Percentiles rank a stretch among this genome's conserved stretches.
phyloP scores from a whole-genome alignment of 2,329 filamentous ascomycete species.

The Exophiala dermatitidis region DNA sequence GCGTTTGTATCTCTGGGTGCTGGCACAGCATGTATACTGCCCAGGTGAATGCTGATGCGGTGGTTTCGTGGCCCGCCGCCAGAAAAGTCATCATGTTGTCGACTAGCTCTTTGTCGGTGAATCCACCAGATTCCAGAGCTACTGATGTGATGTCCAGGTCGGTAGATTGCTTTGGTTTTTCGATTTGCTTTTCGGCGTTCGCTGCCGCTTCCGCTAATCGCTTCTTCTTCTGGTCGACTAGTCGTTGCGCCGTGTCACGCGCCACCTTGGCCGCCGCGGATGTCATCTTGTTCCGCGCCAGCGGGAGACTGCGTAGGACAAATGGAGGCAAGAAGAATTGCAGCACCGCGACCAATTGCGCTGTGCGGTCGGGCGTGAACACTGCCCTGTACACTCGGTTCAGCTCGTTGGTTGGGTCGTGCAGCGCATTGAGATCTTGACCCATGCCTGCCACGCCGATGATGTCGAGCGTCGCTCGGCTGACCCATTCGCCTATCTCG shows the following conservation, averaged over 20 bases:
- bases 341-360: slow-evolving; percentile 52
- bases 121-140: slow-evolving; percentile 66
- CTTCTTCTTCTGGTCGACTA: slow-evolving; percentile 64
- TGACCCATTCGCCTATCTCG: slow-evolving; percentile 57
- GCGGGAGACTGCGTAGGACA: slow-evolving; percentile 57
- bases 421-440: slow-evolving; percentile 60
- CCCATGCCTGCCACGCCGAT: slow-evolving; percentile 67
- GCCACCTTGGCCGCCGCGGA: slow-evolving; percentile 51
- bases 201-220: slow-evolving; percentile 37
- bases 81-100: slow-evolving; percentile 90
- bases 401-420: slow-evolving; percentile 54
- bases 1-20: slow-evolving; percentile 27
- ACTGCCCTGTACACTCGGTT: slow-evolving; percentile 51
- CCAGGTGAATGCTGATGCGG: slow-evolving; percentile 29
- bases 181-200: no score
- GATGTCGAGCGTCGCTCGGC: slow-evolving; percentile 65
- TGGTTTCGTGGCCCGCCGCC: slow-evolving; percentile 50
- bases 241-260: slow-evolving; percentile 57
- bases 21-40: slow-evolving; percentile 28
- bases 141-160: slow-evolving; percentile 73
- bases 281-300: slow-evolving; percentile 64
- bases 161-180: slow-evolving; percentile 34
- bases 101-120: slow-evolving; percentile 71
- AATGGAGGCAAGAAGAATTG: slow-evolving; percentile 56
- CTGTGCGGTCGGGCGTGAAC: slow-evolving; percentile 48